Evolutionary conservation across 331 rosid genomes (phyloP).

Genomic region (Erythrophleum ivorense): DNA sequence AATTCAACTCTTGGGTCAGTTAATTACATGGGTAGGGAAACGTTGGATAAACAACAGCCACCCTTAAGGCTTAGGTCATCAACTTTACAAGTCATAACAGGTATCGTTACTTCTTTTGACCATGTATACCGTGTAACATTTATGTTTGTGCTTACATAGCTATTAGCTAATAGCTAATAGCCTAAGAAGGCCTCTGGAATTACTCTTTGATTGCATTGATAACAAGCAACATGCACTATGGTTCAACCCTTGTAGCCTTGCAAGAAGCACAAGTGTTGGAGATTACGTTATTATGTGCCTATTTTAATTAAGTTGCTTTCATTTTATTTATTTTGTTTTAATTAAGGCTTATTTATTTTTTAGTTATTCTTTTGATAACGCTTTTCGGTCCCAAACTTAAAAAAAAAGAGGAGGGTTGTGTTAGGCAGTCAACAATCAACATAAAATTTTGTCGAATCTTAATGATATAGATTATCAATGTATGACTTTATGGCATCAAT

Average conservation of each 20-base stretch:
- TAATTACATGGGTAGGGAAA: constrained; percentile 42
- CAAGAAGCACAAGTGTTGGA: neutral
- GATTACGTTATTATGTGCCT: neutral
- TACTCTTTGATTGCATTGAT: constrained; percentile 6
- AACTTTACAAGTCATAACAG: constrained; percentile 83
- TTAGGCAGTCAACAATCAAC: no score
- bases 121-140: neutral
- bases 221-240: neutral
- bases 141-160: neutral
- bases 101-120: constrained; percentile 46
- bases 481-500: no score
- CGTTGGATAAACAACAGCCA: constrained; percentile 48
- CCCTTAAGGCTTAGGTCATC: constrained; percentile 55
- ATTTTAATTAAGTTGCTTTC: neutral
- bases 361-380: no score
- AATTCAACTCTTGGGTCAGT: constrained; percentile 50
- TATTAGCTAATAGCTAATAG: neutral
- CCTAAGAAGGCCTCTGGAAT: neutral
- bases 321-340: neutral
- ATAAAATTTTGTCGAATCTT: no score
- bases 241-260: neutral
- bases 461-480: no score
- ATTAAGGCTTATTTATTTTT: neutral
- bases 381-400: no score
- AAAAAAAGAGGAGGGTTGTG: no score